phyloP scores from a whole-genome alignment of 2,329 filamentous ascomycete genomes.

The Colletotrichum sp. region DNA sequence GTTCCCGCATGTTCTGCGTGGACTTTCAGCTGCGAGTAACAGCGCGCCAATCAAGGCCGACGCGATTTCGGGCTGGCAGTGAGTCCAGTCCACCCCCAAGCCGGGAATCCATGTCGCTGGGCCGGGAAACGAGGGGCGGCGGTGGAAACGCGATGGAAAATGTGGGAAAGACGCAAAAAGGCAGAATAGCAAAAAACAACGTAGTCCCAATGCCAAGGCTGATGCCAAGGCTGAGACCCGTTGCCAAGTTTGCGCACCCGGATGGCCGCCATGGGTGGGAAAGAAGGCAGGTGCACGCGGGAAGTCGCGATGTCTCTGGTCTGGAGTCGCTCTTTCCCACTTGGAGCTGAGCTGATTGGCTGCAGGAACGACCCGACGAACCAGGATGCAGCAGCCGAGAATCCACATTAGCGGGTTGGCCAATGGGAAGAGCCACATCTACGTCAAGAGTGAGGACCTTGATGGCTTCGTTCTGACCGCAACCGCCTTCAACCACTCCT shows the following conservation, averaged over 20 bases:
- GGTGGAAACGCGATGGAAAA: not conserved
- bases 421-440: not conserved
- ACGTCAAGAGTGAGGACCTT: conserved; percentile 11
- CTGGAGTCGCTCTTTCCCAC: not conserved
- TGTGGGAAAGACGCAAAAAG: not conserved
- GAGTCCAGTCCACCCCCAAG: not conserved
- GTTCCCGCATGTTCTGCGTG: not conserved
- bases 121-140: not conserved
- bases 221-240: conserved; percentile 19
- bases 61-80: not conserved
- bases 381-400: not conserved
- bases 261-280: not conserved
- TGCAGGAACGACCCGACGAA: not conserved
- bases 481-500: not conserved
- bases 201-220: conserved; percentile 16
- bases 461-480: conserved; percentile 7
- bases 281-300: not conserved
- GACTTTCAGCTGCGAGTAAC: not conserved
- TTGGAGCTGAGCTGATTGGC: not conserved
- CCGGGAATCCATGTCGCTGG: not conserved
- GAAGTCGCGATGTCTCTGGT: not conserved
- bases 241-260: conserved; percentile 19
- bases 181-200: conserved; percentile 12
- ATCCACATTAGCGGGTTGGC: not conserved
- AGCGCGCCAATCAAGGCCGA: not conserved